These are phyloP conservation scores for Aspergillus campestris DNA, from an alignment of 495 filamentous ascomycete genomes.

Conservation along the genomic window DNA sequence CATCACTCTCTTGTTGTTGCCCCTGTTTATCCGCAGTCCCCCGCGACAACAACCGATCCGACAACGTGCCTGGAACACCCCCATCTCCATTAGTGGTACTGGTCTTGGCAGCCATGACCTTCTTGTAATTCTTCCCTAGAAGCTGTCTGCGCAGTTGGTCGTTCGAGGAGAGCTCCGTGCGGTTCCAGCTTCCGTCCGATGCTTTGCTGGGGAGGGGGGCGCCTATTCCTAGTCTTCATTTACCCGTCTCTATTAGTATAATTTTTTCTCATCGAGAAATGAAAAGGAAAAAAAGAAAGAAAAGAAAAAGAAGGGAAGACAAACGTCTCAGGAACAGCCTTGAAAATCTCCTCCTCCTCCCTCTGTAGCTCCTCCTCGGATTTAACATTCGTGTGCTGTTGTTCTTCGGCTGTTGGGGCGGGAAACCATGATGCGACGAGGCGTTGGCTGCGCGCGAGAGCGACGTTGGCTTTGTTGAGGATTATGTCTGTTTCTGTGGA, in stretches of 20 bases:
- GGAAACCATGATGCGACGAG: conserved; percentile 48
- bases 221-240: conserved; percentile 43
- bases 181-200: conserved; percentile 31
- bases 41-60: too few species aligned
- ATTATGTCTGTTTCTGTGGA: conserved; percentile 35
- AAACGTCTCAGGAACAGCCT: conserved; percentile 44
- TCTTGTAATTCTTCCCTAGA: conserved; percentile 40
- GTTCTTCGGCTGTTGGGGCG: conserved; percentile 32
- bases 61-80: too few species aligned
- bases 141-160: conserved; percentile 41
- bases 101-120: conserved; percentile 24
- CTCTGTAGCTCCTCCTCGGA: conserved; percentile 34
- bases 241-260: too few species aligned
- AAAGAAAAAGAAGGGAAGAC: conserved; percentile 1
- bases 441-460: conserved; percentile 41
- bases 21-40: not conserved
- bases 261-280: too few species aligned
- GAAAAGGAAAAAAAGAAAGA: not conserved
- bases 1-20: conserved; percentile 1
- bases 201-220: conserved; percentile 35
- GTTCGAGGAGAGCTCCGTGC: conserved; percentile 31
- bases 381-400: conserved; percentile 28
- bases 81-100: not conserved
- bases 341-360: conserved; percentile 45
- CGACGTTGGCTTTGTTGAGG: conserved; percentile 42